Conservation (phyloP, 768 basidiomycete species). For the Rhizopogon vinicolor region DNA sequence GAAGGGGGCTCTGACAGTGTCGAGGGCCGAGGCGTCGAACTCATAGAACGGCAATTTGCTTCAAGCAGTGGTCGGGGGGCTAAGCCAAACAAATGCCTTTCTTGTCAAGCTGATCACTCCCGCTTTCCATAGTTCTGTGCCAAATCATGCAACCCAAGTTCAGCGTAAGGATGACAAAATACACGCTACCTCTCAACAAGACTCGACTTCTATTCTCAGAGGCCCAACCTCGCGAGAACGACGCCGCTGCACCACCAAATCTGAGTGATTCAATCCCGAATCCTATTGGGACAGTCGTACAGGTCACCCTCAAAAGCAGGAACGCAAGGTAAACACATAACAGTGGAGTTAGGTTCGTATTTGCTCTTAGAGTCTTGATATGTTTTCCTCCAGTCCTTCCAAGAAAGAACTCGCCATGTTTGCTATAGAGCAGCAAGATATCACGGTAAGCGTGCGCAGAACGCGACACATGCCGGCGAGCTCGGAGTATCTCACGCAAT, state of each 20-base stretch:
- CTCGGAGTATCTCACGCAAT: neutral
- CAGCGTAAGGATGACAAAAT: neutral
- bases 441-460: neutral
- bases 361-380: neutral
- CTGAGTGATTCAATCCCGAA: too few relatives aligned
- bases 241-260: neutral
- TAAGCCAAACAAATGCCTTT: too few relatives aligned
- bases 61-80: too few relatives aligned
- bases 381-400: neutral
- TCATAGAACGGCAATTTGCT: too few relatives aligned
- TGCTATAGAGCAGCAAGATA: neutral
- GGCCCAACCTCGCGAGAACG: neutral
- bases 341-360: neutral
- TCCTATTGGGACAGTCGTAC: neutral
- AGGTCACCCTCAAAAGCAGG: neutral
- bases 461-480: neutral
- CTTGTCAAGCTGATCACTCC: too few relatives aligned
- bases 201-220: neutral
- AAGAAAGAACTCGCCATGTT: neutral
- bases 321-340: neutral
- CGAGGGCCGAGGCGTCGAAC: too few relatives aligned
- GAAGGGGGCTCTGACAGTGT: too few relatives aligned
- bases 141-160: too few relatives aligned
- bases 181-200: neutral
- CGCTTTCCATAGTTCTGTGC: too few relatives aligned